Conservation (phyloP, 306 rosid species). For the Cicer arietinum region DNA sequence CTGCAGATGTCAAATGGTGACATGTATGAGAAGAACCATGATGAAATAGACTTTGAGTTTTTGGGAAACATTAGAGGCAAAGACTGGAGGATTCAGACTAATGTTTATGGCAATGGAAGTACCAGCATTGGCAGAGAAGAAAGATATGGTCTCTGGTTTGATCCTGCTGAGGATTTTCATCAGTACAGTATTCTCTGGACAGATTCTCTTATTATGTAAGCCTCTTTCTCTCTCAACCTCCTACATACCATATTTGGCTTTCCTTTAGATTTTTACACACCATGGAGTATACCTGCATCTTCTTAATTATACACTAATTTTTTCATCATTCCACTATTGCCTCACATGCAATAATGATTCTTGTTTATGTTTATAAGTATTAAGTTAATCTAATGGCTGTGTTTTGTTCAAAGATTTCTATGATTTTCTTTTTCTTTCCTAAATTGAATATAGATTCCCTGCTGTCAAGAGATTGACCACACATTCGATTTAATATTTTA, state of each 20-base stretch:
- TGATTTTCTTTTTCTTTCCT: slow-evolving; percentile 13
- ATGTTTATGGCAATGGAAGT: slow-evolving; percentile 96
- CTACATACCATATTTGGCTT: slow-evolving; percentile 41
- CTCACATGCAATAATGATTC: slow-evolving; percentile 6
- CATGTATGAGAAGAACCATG: slow-evolving; percentile 84
- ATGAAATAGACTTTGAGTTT: slow-evolving; percentile 96
- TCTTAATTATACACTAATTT: neutral
- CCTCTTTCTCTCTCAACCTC: slow-evolving; percentile 34
- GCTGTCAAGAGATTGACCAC: neutral
- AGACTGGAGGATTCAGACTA: slow-evolving; percentile 98
- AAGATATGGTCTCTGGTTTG: slow-evolving; percentile 93
- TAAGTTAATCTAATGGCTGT: neutral
- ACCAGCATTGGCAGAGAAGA: slow-evolving; percentile 89
- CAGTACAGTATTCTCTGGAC: slow-evolving; percentile 90
- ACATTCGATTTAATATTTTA: neutral
- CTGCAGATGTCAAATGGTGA: slow-evolving; percentile 96
- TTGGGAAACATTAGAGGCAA: slow-evolving; percentile 96
- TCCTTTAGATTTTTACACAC: slow-evolving; percentile 5
- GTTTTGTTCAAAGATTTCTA: neutral
- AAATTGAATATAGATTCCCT: neutral
- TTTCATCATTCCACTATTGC: slow-evolving; percentile 2
- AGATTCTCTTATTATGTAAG: slow-evolving; percentile 83
- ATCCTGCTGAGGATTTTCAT: slow-evolving; percentile 88
- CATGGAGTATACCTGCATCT: neutral
- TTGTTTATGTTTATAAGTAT: slow-evolving; percentile 26